phyloP scores from a whole-genome alignment of 2,329 filamentous ascomycete species.

The Didymella keratinophila region DNA sequence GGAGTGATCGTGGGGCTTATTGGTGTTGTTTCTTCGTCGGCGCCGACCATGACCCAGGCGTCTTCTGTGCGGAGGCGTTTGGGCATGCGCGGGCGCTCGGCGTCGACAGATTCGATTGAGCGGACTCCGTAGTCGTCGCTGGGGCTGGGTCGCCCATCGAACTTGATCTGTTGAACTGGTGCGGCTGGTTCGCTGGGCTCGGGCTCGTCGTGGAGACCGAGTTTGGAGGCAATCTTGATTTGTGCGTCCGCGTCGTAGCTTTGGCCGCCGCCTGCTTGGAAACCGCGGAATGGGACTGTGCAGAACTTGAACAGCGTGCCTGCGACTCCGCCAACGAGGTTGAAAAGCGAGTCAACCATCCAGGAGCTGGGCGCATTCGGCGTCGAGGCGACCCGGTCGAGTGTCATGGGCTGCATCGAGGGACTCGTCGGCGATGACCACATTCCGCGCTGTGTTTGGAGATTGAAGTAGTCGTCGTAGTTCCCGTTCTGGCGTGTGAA shows the following conservation, averaged over 20 bases:
- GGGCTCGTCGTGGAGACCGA: conserved; percentile 34
- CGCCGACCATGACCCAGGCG: conserved; percentile 58
- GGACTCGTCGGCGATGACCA: conserved; percentile 46
- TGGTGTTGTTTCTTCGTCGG: conserved; percentile 62
- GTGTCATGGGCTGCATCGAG: conserved; percentile 21
- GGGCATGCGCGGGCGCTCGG: conserved; percentile 53
- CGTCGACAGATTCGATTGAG: conserved; percentile 55
- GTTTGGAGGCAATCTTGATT: conserved; percentile 35
- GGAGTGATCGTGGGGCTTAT: conserved; percentile 53
- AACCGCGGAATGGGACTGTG: conserved; percentile 76
- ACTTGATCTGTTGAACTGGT: conserved; percentile 38
- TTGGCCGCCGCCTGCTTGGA: conserved; percentile 82
- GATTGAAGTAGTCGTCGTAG: conserved; percentile 53
- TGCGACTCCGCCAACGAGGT: conserved; percentile 70
- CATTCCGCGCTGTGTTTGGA: conserved; percentile 48
- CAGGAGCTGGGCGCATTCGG: conserved; percentile 27
- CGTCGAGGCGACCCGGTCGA: conserved; percentile 26
- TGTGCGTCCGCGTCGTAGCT: conserved; percentile 68
- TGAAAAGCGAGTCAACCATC: conserved; percentile 59
- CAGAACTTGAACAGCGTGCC: conserved; percentile 89
- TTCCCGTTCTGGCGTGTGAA: conserved; percentile 50
- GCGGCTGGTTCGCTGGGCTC: conserved; percentile 20
- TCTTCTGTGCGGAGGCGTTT: conserved; percentile 60
- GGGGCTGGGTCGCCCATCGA: conserved; percentile 19
- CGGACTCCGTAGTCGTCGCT: conserved; percentile 57